phyloP scores from a whole-genome alignment of 768 basidiomycete species.

The Tulasnella sp. region DNA sequence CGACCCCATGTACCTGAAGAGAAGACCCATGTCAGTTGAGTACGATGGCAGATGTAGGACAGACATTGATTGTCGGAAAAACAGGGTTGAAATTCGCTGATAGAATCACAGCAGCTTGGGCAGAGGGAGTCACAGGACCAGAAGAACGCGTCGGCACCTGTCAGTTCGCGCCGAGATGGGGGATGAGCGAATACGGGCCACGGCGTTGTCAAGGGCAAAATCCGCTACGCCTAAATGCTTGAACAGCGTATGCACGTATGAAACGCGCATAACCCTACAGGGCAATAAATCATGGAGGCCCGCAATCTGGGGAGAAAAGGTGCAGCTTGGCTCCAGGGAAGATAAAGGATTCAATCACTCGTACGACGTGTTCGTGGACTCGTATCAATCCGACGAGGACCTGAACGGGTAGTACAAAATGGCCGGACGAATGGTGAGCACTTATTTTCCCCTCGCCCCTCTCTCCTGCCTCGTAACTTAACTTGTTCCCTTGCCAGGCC shows the following conservation, averaged over 20 bases:
- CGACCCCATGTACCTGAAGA: too few species aligned
- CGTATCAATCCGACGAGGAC: constrained; percentile 36
- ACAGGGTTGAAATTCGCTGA: too few species aligned
- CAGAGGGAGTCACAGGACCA: too few species aligned
- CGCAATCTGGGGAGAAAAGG: background rate
- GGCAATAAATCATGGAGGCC: background rate
- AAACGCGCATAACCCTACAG: background rate
- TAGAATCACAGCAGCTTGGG: too few species aligned
- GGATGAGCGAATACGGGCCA: too few species aligned
- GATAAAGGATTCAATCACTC: constrained; percentile 38
- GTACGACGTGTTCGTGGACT: constrained; percentile 39
- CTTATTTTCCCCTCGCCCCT: constrained; percentile 21
- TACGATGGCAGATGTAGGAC: too few species aligned
- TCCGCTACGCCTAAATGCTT: background rate
- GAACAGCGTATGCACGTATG: background rate
- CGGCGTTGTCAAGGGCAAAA: background rate
- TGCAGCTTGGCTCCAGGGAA: constrained; percentile 27
- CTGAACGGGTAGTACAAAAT: constrained; percentile 24
- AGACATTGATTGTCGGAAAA: too few species aligned
- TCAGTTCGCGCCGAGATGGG: too few species aligned
- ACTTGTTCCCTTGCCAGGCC: constrained; percentile 28
- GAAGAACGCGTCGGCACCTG: too few species aligned
- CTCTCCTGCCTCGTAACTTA: background rate
- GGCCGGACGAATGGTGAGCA: constrained; percentile 32
- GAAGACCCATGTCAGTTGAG: too few species aligned